Base-by-base conservation (phyloP, 345 rosid species). In the Lepidium aucheri region DNA sequence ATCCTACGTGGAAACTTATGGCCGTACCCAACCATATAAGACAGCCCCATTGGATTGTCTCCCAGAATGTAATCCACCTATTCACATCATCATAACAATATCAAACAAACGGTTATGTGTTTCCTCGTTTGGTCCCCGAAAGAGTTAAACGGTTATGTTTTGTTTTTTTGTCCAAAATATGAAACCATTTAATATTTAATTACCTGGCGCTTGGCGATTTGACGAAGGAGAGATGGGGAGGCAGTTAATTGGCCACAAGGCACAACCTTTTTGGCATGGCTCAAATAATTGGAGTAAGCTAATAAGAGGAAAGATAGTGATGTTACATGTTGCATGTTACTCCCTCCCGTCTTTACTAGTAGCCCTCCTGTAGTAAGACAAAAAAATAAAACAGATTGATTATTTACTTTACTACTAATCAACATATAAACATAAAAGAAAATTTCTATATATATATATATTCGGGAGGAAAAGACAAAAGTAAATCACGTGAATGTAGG, bases 281-380 rank as follows among this genome's bases (percentile, higher is more conserved):
- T 83, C 15, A 86, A 74, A 68, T 94, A 88, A 65, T 88, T 94
- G 16, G 99, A 85, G 47, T 91, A 90, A 3, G 96, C 80, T 60
- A 94, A 12, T 12, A 94, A 84, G 28, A 94, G 79, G 80, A 90
- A 91, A 10, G 99, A 76, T 53, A 91, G 49, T 8, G 97, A 81
- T 45, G 99, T 91, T 71, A 94, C 99, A 76, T 90, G 95, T 65
- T 94, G 99, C 85, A 94, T 83, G 84, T 94, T 94, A 79, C 97
- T 88, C 40, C 89, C 99, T 41, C 91, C 91, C 49, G 88, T 85
- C 78, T 91, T 91, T 77, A 86, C 90, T 54, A 91, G 73, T 80
- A 94, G 70, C 8, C 99, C 99, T 47, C 97, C 96, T 87, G 65
- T 65, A n/a, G n/a, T n/a, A n/a, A n/a, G n/a, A n/a, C n/a, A n/a